These are phyloP conservation scores for Neotropicomus parvogracilis DNA, from an alignment of 1,284 basidiomycete genomes.

Conservation along the genomic window DNA sequence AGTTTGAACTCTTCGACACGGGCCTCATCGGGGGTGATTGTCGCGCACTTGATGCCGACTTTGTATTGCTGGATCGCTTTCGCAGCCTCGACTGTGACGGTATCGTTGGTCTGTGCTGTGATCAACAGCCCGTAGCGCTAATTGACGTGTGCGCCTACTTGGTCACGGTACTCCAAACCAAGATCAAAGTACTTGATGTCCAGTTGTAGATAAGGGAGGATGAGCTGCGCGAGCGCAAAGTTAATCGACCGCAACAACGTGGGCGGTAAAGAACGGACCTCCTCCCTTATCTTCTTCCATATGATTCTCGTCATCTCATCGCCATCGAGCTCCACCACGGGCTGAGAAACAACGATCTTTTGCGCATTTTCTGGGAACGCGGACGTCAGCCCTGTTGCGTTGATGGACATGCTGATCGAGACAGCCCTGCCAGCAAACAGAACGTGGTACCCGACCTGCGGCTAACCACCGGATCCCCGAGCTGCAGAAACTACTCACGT, in stretches of 20 bases:
- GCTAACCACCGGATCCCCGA: background rate
- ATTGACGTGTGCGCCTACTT: slow-evolving; percentile 44
- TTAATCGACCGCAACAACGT: slow-evolving; percentile 1
- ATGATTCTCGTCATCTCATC: slow-evolving; percentile 98
- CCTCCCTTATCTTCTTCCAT: slow-evolving; percentile 98
- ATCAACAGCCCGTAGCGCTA: background rate
- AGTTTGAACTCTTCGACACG: slow-evolving; percentile 93
- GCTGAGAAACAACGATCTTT: slow-evolving; percentile 85
- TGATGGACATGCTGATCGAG: background rate
- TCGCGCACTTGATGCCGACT: slow-evolving; percentile 95
- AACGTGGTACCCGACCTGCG: slow-evolving; percentile 2
- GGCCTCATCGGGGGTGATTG: slow-evolving; percentile 97
- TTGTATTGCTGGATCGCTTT: slow-evolving; percentile 88
- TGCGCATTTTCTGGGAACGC: slow-evolving; percentile 25
- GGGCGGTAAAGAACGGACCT: slow-evolving; percentile 51
- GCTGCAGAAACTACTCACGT: slow-evolving; percentile 25
- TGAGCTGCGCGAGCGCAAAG: slow-evolving; percentile 57
- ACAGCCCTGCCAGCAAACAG: background rate
- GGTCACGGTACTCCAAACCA: slow-evolving; percentile 88
- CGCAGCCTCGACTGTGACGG: slow-evolving; percentile 91
- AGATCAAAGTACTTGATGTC: slow-evolving; percentile 99
- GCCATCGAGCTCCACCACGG: slow-evolving; percentile 94
- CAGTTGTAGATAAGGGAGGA: slow-evolving; percentile 90
- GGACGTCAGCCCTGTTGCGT: slow-evolving; percentile 6
- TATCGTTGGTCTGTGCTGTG: slow-evolving; percentile 76